Percentiles rank a stretch among this genome's conserved stretches.
Evolutionary conservation across 345 rosid genomes (phyloP).

Genomic region (Populus pruinosa): DNA sequence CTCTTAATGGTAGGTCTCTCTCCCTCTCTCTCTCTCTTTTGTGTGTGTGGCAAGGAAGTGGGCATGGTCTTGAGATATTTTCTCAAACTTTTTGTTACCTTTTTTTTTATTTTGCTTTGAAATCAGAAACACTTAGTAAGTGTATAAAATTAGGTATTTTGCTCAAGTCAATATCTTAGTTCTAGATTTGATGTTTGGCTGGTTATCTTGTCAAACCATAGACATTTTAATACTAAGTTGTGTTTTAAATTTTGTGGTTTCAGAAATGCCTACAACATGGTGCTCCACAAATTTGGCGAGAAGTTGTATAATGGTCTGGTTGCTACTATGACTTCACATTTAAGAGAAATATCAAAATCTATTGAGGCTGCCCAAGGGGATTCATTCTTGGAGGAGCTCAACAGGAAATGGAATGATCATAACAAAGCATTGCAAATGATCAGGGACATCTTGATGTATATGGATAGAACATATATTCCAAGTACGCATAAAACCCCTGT

Average conservation of each 20-base stretch:
- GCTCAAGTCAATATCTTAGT: background rate
- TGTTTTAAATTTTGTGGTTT: constrained; percentile 4
- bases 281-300: constrained; percentile 93
- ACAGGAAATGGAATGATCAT: constrained; percentile 96
- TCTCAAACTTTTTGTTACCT: background rate
- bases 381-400: constrained; percentile 80
- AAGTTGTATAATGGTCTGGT: constrained; percentile 79
- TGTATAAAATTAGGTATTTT: background rate
- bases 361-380: constrained; percentile 95
- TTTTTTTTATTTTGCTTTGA: background rate
- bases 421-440: constrained; percentile 98
- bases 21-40: background rate
- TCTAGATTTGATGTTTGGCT: background rate
- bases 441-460: constrained; percentile 95
- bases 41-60: background rate
- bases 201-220: background rate
- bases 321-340: constrained; percentile 83
- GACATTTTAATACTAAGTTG: background rate
- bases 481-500: constrained; percentile 80
- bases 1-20: background rate
- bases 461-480: constrained; percentile 90
- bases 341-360: constrained; percentile 68
- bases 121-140: background rate
- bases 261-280: constrained; percentile 99
- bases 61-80: background rate